Percentiles rank a stretch among this genome's conserved stretches.
phyloP scores from a whole-genome alignment of 1,139 yeast genomes.

The Blastobotrys persicus region DNA sequence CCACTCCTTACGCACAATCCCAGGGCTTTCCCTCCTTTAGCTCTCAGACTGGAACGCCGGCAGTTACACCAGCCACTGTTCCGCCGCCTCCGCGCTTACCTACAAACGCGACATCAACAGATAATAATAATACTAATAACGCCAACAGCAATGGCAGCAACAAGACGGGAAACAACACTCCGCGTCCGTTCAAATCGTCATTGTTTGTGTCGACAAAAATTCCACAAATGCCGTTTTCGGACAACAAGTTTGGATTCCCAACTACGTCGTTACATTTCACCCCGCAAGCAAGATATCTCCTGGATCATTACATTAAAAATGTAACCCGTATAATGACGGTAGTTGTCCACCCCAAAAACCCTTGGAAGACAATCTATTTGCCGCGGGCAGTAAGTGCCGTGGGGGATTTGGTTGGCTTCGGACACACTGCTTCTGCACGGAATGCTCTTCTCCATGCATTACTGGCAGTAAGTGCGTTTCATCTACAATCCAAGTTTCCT shows the following conservation, averaged over 20 bases:
- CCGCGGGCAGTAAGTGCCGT: conserved; percentile 79
- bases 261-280: conserved; percentile 56
- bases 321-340: conserved; percentile 90
- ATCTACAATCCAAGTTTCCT: conserved; percentile 68
- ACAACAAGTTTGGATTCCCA: conserved; percentile 37
- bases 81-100: not conserved
- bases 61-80: not conserved
- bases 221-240: conserved; percentile 31
- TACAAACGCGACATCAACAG: conserved; percentile 2
- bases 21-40: not conserved
- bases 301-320: conserved; percentile 71
- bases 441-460: conserved; percentile 77
- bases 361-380: conserved; percentile 82
- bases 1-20: not conserved
- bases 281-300: conserved; percentile 50
- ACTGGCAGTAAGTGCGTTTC: conserved; percentile 79
- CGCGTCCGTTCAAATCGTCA: conserved; percentile 18
- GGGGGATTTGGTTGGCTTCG: conserved; percentile 75
- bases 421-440: conserved; percentile 71
- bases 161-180: not conserved
- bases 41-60: not conserved
- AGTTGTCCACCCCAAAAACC: conserved; percentile 74
- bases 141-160: not conserved
- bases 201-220: conserved; percentile 28
- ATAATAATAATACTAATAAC: not conserved